Percentiles rank a stretch among this genome's conserved stretches.
Evolutionary conservation across 2,329 filamentous ascomycete species (phyloP).

Genomic region (Aspergillus versicolor): DNA sequence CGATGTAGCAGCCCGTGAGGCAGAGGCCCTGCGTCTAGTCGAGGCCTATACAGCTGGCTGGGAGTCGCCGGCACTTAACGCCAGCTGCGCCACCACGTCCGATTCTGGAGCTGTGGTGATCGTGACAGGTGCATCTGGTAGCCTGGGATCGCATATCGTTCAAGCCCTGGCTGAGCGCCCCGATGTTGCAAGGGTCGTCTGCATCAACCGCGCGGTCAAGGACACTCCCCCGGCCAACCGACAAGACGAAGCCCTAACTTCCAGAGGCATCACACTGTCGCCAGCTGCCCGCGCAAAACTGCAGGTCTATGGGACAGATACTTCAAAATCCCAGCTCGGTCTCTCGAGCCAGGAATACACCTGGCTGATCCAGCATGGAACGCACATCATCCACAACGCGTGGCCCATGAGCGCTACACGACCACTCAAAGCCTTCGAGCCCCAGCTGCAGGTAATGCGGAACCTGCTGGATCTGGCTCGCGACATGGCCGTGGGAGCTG

Average conservation of each 20-base stretch:
- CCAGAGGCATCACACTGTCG: constrained; percentile 24
- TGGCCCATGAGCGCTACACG: constrained; percentile 28
- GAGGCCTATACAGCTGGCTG: neutral
- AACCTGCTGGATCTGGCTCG: constrained; percentile 41
- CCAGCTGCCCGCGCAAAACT: constrained; percentile 34
- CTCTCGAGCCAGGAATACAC: constrained; percentile 42
- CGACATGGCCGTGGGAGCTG: neutral
- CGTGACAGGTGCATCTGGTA: constrained; percentile 43
- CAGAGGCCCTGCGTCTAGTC: neutral
- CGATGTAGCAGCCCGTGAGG: neutral
- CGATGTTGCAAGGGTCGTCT: constrained; percentile 38
- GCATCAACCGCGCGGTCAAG: constrained; percentile 46
- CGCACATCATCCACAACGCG: constrained; percentile 44
- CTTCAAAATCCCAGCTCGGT: constrained; percentile 50
- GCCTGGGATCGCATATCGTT: constrained; percentile 42
- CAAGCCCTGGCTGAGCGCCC: constrained; percentile 31
- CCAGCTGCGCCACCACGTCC: too few relatives aligned
- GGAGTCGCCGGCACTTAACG: neutral
- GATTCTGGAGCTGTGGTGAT: constrained; percentile 27
- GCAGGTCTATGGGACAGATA: constrained; percentile 50
- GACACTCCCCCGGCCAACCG: constrained; percentile 24
- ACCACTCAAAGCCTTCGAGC: constrained; percentile 18
- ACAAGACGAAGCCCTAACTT: constrained; percentile 35
- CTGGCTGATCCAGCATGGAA: constrained; percentile 38
- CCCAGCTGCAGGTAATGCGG: constrained; percentile 46